Conservation (phyloP, 805 yeast species). For the Ogataea glucozyma region DNA sequence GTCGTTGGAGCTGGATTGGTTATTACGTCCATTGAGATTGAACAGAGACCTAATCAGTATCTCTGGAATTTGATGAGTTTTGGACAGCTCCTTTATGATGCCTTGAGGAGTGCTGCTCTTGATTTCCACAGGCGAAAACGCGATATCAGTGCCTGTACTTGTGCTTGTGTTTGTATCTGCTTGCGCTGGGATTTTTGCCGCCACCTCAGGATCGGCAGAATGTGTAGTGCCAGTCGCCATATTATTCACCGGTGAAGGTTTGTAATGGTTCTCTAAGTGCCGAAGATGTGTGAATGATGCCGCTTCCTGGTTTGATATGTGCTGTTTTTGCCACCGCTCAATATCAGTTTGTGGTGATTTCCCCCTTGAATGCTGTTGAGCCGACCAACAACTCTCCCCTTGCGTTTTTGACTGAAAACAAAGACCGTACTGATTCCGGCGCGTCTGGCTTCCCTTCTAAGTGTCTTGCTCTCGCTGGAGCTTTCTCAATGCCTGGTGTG, state of each 20-base stretch:
- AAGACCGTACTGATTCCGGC: not conserved
- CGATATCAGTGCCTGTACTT: not conserved
- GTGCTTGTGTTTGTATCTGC: not conserved
- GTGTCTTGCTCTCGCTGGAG: not conserved
- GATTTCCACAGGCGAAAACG: slow-evolving; percentile 22
- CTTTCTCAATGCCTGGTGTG: too few relatives aligned
- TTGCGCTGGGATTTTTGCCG: not conserved
- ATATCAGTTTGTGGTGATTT: too few relatives aligned
- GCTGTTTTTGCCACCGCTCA: not conserved
- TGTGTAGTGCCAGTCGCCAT: too few relatives aligned
- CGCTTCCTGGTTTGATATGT: too few relatives aligned
- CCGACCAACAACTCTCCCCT: not conserved
- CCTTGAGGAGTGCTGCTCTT: slow-evolving; percentile 16
- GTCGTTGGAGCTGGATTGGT: slow-evolving; percentile 34
- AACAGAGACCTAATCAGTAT: slow-evolving; percentile 34
- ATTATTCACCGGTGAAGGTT: too few relatives aligned
- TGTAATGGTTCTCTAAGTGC: too few relatives aligned
- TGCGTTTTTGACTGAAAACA: too few relatives aligned
- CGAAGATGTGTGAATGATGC: too few relatives aligned
- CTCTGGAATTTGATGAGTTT: slow-evolving; percentile 29
- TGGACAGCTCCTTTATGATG: slow-evolving; percentile 25
- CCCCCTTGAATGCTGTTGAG: too few relatives aligned
- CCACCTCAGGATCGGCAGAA: too few relatives aligned
- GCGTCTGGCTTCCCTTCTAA: not conserved
- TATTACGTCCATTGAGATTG: slow-evolving; percentile 28